phyloP scores from a whole-genome alignment of 345 rosid genomes.

The Brassica incana region DNA sequence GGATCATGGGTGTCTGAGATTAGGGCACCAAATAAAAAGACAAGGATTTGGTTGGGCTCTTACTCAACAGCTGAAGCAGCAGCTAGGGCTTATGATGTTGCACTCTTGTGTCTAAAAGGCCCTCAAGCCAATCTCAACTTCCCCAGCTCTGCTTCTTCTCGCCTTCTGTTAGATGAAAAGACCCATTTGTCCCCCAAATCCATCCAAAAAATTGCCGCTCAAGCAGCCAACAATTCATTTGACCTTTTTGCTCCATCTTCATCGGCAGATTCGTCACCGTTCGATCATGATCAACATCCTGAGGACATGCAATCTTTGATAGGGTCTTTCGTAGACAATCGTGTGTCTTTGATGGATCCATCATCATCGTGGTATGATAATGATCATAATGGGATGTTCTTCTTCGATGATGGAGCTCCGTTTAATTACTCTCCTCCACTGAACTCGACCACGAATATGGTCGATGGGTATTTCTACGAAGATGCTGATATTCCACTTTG shows the following conservation, averaged over 20 bases:
- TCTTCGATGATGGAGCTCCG: conserved; percentile 34
- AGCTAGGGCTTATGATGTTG: conserved; percentile 97
- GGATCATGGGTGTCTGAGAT: conserved; percentile 99
- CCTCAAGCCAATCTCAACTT: conserved; percentile 84
- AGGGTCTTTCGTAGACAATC: conserved; percentile 34
- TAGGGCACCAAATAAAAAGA: conserved; percentile 91
- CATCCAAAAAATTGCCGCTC: conserved; percentile 85
- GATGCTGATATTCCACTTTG: conserved; percentile 72
- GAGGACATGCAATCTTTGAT: conserved; percentile 42
- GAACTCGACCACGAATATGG: conserved; percentile 30
- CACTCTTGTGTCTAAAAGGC: conserved; percentile 89
- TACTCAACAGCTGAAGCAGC: conserved; percentile 96
- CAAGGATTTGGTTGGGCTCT: conserved; percentile 97
- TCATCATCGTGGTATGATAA: conserved; percentile 43
- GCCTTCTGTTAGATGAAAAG: conserved; percentile 30
- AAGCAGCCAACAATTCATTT: conserved; percentile 50
- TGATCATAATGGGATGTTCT: conserved; percentile 43
- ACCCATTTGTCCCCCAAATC: conserved; percentile 77
- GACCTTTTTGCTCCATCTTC: conserved; percentile 19
- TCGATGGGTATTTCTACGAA: conserved; percentile 55
- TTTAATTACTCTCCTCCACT: conserved; percentile 44
- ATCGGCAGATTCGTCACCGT: conserved; percentile 40
- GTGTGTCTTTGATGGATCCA: conserved; percentile 42
- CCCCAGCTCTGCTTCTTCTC: conserved; percentile 51
- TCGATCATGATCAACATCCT: conserved; percentile 30